These are phyloP conservation scores for Coprinopsis sp. DNA, from an alignment of 768 basidiomycete genomes.

Conservation along the genomic window DNA sequence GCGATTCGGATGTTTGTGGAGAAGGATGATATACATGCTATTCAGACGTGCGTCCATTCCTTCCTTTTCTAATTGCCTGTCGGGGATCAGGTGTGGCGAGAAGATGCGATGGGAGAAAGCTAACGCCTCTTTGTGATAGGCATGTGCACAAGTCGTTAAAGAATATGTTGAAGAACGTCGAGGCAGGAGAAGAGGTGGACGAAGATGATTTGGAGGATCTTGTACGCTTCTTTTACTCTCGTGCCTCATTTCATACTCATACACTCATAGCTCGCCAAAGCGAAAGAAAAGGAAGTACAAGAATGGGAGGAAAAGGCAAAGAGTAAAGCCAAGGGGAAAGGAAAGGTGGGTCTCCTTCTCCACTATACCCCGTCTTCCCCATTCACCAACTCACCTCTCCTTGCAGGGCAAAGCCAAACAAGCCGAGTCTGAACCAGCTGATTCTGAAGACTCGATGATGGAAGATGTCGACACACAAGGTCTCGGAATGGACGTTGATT, in stretches of 20 bases:
- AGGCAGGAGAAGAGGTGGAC: slow-evolving; percentile 58
- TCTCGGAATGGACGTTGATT: slow-evolving; percentile 47
- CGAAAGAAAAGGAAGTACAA: slow-evolving; percentile 66
- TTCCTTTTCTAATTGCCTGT: slow-evolving; percentile 5
- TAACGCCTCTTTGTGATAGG: slow-evolving; percentile 32
- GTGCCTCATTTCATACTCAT: not conserved
- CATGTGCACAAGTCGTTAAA: slow-evolving; percentile 63
- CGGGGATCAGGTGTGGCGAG: too few relatives aligned
- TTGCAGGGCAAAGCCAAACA: slow-evolving; percentile 50
- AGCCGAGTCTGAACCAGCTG: slow-evolving; percentile 33
- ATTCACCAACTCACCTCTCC: not conserved
- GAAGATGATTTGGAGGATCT: slow-evolving; percentile 73
- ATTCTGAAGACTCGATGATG: slow-evolving; percentile 72
- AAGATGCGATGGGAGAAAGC: too few relatives aligned
- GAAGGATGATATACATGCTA: slow-evolving; percentile 94
- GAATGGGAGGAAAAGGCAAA: slow-evolving; percentile 49
- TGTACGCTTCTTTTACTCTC: slow-evolving; percentile 36
- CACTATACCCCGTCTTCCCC: not conserved
- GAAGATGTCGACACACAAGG: slow-evolving; percentile 64
- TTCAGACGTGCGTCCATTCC: slow-evolving; percentile 59
- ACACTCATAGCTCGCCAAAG: slow-evolving; percentile 53
- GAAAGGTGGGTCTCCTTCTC: slow-evolving; percentile 34
- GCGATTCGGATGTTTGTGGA: slow-evolving; percentile 96
- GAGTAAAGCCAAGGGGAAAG: slow-evolving; percentile 32
- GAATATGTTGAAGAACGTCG: slow-evolving; percentile 61